Percentiles rank a stretch among this genome's conserved stretches.
Conservation (phyloP, 2,329 filamentous ascomycete genomes). For the Aspergillus sp. region DNA sequence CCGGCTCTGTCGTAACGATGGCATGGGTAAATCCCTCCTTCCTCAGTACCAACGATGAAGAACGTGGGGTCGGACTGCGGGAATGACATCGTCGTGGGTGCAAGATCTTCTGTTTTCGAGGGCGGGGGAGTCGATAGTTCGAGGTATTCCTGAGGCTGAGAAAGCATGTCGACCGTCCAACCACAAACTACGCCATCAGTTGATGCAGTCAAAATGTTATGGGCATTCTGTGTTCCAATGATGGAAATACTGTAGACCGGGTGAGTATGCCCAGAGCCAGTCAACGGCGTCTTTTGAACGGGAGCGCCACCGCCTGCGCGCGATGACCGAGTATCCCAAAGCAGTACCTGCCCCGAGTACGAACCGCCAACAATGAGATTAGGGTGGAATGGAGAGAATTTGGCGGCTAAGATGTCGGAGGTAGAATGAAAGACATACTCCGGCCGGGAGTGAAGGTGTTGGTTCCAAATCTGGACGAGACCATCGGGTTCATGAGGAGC, state of each 20-base stretch:
- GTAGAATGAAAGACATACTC: constrained; percentile 97
- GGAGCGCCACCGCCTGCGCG: constrained; percentile 67
- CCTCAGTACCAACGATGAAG: constrained; percentile 94
- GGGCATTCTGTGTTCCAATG: constrained; percentile 96
- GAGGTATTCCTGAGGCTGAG: constrained; percentile 91
- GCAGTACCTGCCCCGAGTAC: constrained; percentile 91
- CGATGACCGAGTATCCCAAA: constrained; percentile 94
- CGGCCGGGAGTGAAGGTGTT: constrained; percentile 88
- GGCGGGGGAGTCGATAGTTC: constrained; percentile 83
- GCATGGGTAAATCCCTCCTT: constrained; percentile 93
- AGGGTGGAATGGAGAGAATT: constrained; percentile 98
- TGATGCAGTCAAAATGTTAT: constrained; percentile 96
- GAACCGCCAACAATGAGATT: constrained; percentile 94
- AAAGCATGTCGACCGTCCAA: constrained; percentile 97
- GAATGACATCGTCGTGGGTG: constrained; percentile 92
- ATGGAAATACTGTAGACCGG: constrained; percentile 95
- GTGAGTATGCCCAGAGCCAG: constrained; percentile 92
- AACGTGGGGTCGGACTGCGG: constrained; percentile 94
- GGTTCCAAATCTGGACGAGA: constrained; percentile 94
- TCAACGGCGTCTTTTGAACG: constrained; percentile 93
- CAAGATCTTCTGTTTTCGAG: constrained; percentile 89
- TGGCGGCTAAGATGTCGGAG: constrained; percentile 90
- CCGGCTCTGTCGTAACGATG: constrained; percentile 96
- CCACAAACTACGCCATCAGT: constrained; percentile 96
- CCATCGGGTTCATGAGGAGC: constrained; percentile 93